Evolutionary conservation across 2,329 filamentous ascomycete genomes (phyloP), one percentile per base, ranked within the genome.

Genomic region (Diaporthe sp.): DNA sequence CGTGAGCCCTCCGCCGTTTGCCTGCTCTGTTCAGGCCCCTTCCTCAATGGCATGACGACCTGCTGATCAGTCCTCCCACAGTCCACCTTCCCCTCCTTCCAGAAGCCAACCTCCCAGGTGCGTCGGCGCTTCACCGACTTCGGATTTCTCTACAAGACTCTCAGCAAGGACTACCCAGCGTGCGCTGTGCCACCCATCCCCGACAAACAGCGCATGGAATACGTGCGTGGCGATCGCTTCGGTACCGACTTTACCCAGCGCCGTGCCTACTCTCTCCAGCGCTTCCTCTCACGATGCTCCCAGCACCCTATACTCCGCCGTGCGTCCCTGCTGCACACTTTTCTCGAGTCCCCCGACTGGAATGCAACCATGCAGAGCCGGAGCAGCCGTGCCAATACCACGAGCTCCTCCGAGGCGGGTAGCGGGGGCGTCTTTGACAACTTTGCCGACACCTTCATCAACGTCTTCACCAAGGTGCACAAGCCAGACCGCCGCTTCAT

Each of bases 151-250:
- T 98, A 95, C 87, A 98, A 97, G 85, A 93, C 94, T 42, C 92
- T 99, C 69, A 92, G 89, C 77, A 92, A 92, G 82, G 96, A 98
- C 83, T 98, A 95, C 80, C 95, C 95, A 75, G 94, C 95, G 86
- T 95, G 94, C 84, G 97, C 97, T 64, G 95, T 99, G 4, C 97
- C 97, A 40, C 97, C 97, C 61, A 88, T 99, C 71, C 97, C 97
- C 71, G 97, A 98, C 85, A 99, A 98, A 88, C 96, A 98, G 88
- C 97, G 97, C 85, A 98, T 99, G 94, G 95, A 98, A 82, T 98
- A 98, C 82, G 97, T 98, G 69, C 94, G 96, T 47, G 97, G 97
- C 79, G 96, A 98, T 86, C 93, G 97, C 77, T 99, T 99, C 84
- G 95, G 96, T 12, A 85, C 93, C 67, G 97, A 98, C 85, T 99